Conservation (phyloP, 805 yeast species). For the Kodamaea restingae region DNA sequence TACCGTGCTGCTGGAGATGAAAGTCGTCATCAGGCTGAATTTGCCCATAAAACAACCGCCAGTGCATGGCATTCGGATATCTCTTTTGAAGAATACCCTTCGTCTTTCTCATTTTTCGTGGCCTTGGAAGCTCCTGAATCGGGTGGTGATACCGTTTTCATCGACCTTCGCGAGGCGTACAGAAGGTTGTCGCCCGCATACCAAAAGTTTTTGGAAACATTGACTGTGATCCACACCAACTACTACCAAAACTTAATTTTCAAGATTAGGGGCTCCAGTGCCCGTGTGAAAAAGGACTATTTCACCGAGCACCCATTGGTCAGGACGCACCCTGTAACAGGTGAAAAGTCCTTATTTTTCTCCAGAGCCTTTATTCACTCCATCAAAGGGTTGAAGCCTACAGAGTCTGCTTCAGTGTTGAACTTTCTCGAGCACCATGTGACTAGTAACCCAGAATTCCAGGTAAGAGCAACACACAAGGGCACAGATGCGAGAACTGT, state of each 20-base stretch:
- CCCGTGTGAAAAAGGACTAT: conserved; percentile 18
- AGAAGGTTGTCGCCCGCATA: conserved; percentile 20
- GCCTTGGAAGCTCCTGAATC: conserved; percentile 24
- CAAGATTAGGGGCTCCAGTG: conserved; percentile 11
- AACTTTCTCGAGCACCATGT: conserved; percentile 21
- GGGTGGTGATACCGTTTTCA: conserved; percentile 27
- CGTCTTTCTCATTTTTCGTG: conserved; percentile 23
- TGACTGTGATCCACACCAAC: conserved; percentile 23
- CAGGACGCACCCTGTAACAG: conserved; percentile 28
- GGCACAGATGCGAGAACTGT: conserved; percentile 22
- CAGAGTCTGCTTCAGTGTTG: conserved; percentile 20
- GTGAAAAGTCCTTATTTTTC: conserved; percentile 21
- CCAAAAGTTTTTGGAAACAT: conserved; percentile 19
- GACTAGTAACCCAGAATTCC: conserved; percentile 21
- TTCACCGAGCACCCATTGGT: conserved; percentile 26
- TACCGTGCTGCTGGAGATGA: conserved; percentile 20
- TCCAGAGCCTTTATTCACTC: conserved; percentile 20
- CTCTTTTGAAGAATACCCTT: conserved; percentile 22
- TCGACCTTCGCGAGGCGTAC: conserved; percentile 25
- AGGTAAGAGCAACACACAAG: conserved; percentile 22
- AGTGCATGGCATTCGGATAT: conserved; percentile 24
- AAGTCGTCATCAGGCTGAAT: conserved; percentile 14
- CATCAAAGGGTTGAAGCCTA: conserved; percentile 21
- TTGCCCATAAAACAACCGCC: conserved; percentile 12
- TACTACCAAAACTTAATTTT: conserved; percentile 19